phyloP scores from a whole-genome alignment of 1,284 basidiomycete genomes.

The Fomitiporia mediterranea region DNA sequence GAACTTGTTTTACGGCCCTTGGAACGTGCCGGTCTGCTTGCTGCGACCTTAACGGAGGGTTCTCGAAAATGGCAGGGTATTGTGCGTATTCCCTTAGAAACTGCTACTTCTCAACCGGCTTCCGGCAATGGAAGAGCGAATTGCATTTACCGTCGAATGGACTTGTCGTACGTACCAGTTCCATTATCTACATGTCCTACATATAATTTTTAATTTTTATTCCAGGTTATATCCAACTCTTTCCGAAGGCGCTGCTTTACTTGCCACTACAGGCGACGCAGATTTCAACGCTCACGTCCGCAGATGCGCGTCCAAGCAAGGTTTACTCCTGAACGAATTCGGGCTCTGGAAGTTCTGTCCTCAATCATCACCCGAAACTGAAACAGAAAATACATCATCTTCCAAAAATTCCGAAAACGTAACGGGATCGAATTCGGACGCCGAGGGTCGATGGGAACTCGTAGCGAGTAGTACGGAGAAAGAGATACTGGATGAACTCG shows the following conservation, averaged over 20 bases:
- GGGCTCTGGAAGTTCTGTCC: constrained; percentile 29
- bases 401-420: too few species aligned
- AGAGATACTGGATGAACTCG: constrained; percentile 26
- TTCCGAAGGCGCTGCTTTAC: constrained; percentile 27
- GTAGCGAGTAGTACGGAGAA: constrained; percentile 26
- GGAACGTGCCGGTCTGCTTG: constrained; percentile 19
- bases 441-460: constrained; percentile 26
- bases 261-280: constrained; percentile 29
- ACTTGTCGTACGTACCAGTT: constrained; percentile 22
- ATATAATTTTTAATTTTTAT: neutral
- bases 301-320: constrained; percentile 21
- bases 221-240: constrained; percentile 26
- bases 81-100: constrained; percentile 18
- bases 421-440: too few species aligned
- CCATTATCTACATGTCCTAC: neutral
- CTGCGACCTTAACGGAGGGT: constrained; percentile 16
- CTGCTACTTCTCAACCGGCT: constrained; percentile 1
- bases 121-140: neutral
- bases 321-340: constrained; percentile 29
- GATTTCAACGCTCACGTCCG: constrained; percentile 26
- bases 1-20: constrained; percentile 21
- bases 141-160: constrained; percentile 19
- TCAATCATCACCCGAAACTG: neutral
- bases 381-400: too few species aligned
- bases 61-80: constrained; percentile 24